These are phyloP conservation scores for Thelephora aurantiotincta DNA, from an alignment of 768 basidiomycete species.

Conservation along the genomic window DNA sequence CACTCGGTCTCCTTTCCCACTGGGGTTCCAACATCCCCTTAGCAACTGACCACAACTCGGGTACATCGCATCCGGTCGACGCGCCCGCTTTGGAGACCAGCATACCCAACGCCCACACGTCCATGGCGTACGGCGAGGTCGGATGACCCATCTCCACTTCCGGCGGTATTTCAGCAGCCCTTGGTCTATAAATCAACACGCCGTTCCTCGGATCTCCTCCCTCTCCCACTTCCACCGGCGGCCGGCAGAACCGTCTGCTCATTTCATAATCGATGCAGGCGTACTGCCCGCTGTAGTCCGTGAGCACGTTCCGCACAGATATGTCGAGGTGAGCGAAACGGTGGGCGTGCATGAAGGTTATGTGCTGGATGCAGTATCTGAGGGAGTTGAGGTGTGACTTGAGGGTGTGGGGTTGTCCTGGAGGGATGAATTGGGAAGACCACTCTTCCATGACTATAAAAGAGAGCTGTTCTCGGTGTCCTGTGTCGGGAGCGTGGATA, in stretches of 20 bases:
- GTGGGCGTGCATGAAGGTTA: constrained; percentile 55
- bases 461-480: constrained; percentile 19
- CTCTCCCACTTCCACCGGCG: neutral
- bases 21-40: constrained; percentile 44
- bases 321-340: constrained; percentile 60
- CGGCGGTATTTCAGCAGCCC: constrained; percentile 57
- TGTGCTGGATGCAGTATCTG: constrained; percentile 59
- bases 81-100: constrained; percentile 41
- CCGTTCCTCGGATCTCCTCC: too few relatives aligned
- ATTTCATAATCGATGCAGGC: constrained; percentile 67
- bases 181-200: constrained; percentile 15
- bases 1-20: constrained; percentile 38
- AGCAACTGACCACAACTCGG: constrained; percentile 43
- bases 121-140: constrained; percentile 52
- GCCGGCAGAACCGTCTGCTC: constrained; percentile 35
- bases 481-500: constrained; percentile 35
- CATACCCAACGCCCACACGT: constrained; percentile 60
- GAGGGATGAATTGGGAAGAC: constrained; percentile 45
- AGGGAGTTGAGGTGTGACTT: constrained; percentile 39
- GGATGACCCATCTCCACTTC: constrained; percentile 42
- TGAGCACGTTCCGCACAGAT: constrained; percentile 53
- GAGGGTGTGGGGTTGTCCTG: constrained; percentile 33
- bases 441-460: constrained; percentile 77
- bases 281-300: constrained; percentile 47
- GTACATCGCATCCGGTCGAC: constrained; percentile 41